These are phyloP conservation scores for Scleromitrula shiraiana DNA, from an alignment of 2,329 filamentous ascomycete species.

Conservation along the genomic window DNA sequence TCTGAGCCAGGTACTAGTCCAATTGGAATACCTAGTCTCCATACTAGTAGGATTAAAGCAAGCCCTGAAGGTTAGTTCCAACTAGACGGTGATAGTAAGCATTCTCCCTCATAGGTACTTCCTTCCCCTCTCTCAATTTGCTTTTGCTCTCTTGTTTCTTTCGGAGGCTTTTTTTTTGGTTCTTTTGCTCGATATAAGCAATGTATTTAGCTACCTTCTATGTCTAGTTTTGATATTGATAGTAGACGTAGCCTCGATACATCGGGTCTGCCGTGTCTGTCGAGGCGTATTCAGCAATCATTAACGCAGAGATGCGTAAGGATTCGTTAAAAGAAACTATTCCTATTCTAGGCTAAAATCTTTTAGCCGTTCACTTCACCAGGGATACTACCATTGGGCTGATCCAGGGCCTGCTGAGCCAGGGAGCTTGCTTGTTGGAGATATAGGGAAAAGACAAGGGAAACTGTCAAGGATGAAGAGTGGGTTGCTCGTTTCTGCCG, in stretches of 20 bases:
- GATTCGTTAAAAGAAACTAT: not conserved
- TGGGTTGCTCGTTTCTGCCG: not conserved
- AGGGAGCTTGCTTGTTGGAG: conserved; percentile 8
- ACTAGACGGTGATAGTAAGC: too few species aligned
- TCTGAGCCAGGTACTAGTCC: too few species aligned
- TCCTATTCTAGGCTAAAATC: not conserved
- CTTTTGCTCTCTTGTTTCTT: too few species aligned
- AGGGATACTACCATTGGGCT: conserved; percentile 20
- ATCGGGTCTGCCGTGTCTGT: not conserved
- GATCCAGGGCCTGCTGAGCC: conserved; percentile 9
- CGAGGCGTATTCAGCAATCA: not conserved
- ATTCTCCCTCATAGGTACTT: too few species aligned
- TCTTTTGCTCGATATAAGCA: too few species aligned
- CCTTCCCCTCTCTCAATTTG: too few species aligned
- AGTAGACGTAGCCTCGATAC: not conserved
- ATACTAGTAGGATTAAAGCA: too few species aligned
- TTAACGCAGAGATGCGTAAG: not conserved
- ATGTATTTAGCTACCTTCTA: too few species aligned
- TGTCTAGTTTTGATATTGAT: too few species aligned
- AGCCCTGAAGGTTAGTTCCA: too few species aligned
- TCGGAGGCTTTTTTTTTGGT: too few species aligned
- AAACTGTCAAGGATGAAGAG: not conserved
- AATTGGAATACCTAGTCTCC: too few species aligned
- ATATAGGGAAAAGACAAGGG: conserved; percentile 4
- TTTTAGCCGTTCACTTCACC: conserved; percentile 7